These are phyloP conservation scores for Elymus sibiricus DNA, from an alignment of 176 grass and related monocot genomes.

Conservation along the genomic window DNA sequence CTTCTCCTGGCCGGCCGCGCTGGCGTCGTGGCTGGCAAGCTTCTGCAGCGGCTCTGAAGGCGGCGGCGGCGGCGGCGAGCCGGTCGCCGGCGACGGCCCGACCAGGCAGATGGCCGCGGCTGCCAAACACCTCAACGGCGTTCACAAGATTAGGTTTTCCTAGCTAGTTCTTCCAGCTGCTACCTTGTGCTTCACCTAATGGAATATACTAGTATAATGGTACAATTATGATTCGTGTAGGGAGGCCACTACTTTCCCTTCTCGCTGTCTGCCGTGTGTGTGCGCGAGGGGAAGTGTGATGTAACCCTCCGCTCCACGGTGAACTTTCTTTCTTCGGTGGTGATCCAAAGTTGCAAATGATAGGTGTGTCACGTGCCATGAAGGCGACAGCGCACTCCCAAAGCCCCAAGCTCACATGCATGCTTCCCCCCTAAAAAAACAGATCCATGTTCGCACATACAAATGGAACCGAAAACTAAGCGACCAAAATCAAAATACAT, in stretches of 20 bases:
- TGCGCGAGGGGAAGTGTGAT: not conserved
- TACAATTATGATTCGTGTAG: too few relatives aligned
- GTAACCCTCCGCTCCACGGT: not conserved
- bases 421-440: conserved; percentile 28
- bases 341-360: not conserved
- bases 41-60: not conserved
- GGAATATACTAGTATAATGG: too few relatives aligned
- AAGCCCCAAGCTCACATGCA: conserved; percentile 38
- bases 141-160: conserved; percentile 12
- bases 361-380: conserved; percentile 35
- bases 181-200: not conserved
- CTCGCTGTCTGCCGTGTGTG: not conserved
- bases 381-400: conserved; percentile 42
- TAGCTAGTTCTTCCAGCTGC: not conserved
- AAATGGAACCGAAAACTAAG: not conserved
- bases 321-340: not conserved
- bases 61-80: not conserved
- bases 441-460: conserved; percentile 35
- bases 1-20: conserved; percentile 9
- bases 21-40: conserved; percentile 28
- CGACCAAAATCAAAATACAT: not conserved
- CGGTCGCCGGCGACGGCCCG: not conserved
- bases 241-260: too few relatives aligned
- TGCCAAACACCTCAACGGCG: not conserved
- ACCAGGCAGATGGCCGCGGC: not conserved